Base-by-base conservation (phyloP, 768 basidiomycete species). In the Punctularia strigosozonata region DNA sequence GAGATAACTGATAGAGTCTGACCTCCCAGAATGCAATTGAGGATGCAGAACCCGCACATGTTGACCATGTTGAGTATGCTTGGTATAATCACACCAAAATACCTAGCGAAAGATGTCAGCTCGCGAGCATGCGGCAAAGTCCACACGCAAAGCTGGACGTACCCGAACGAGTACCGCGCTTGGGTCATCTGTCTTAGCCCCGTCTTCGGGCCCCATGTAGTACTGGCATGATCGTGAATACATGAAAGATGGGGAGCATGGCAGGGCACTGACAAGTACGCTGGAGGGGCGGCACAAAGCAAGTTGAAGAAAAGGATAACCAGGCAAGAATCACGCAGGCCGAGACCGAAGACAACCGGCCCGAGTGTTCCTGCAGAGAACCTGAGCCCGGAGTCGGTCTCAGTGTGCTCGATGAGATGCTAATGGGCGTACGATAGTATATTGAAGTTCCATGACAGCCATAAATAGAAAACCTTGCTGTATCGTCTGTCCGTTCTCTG, bases 161-260 rank as follows among this genome's bases (percentile, higher is more conserved):
- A 69, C 68, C 74, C 74, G 46, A 74, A 73, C 39, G 59, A 69
- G 51, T 74, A 78, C 19, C 74, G 59, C 3, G 86, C 77, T 31
- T 75, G 71, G 18, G 85, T 74, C 83, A 91, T 87, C 48, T 89
- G 80, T 15, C 86, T 70, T 50, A 80, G 71, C 8, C 90, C 90
- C 1, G 82, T 61, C 52, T 76, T 78, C 0, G 87, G 83, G 8
- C 87, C 84, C 59, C 83, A 85, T 3, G 77, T 75, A n/a, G 73
- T 58, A 42, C 71, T 73, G 37, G 18, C 2, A 8, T 15, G 15
- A 36, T 36, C 8, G 22, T 19, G 13, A 4, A 30, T 3, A 28
- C 8, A 18, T 36, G 5, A 43, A 4, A 36, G 7, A 20, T 5
- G 6, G 7, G 19, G 2, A 15, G 36, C 12, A 14, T 14, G 28